A percentile compares a stretch with the other conserved stretches of the same genome.
These are phyloP conservation scores for Maudiozyma barnettii DNA, from an alignment of 805 yeast species.

Conservation along the genomic window DNA sequence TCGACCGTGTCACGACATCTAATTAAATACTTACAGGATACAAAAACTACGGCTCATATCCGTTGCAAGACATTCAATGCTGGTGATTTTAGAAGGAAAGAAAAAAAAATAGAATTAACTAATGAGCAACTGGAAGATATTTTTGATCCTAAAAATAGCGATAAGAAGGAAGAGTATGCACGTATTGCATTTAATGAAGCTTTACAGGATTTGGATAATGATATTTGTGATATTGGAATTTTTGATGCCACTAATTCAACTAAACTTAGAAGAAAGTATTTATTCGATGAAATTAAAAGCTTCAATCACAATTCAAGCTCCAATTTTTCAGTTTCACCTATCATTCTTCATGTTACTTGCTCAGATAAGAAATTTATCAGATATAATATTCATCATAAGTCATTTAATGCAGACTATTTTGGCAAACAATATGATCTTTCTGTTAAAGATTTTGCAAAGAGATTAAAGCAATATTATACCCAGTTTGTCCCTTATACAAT, in stretches of 20 bases:
- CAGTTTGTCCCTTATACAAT: conserved; percentile 23
- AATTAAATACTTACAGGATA: conserved; percentile 42
- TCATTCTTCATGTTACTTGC: conserved; percentile 53
- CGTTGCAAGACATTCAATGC: conserved; percentile 53
- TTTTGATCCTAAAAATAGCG: conserved; percentile 34
- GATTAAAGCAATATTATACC: conserved; percentile 41
- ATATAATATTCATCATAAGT: conserved; percentile 56
- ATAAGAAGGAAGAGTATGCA: conserved; percentile 44
- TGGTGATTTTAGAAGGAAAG: conserved; percentile 57
- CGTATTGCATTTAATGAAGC: conserved; percentile 40
- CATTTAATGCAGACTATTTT: conserved; percentile 52
- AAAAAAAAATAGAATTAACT: conserved; percentile 18
- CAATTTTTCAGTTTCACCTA: conserved; percentile 33
- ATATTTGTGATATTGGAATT: conserved; percentile 43
- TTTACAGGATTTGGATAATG: conserved; percentile 34
- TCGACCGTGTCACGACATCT: conserved; percentile 61
- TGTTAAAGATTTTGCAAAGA: conserved; percentile 47
- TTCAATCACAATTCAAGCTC: conserved; percentile 12
- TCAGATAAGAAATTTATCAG: conserved; percentile 41
- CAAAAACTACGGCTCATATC: conserved; percentile 15
- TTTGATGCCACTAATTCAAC: conserved; percentile 56
- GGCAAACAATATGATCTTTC: conserved; percentile 44
- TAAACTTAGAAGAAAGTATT: conserved; percentile 30
- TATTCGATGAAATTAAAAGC: conserved; percentile 17
- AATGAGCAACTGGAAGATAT: conserved; percentile 32